Evolutionary conservation across 306 rosid genomes (phyloP).

Genomic region (Elaeagnus macrophylla): DNA sequence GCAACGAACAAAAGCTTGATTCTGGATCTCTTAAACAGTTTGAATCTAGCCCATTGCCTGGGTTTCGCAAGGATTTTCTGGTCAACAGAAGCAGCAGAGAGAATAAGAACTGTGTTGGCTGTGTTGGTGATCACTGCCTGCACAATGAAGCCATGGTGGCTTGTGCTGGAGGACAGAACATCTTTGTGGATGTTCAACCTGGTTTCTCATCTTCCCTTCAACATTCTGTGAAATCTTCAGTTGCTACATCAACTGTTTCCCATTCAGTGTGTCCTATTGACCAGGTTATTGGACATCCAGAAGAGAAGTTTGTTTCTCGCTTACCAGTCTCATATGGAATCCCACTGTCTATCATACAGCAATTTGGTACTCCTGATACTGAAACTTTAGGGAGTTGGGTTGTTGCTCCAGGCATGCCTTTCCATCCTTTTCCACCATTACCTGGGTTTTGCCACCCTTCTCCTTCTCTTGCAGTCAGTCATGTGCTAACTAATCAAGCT

Average conservation of each 20-base stretch:
- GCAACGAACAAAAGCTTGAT: conserved; percentile 38
- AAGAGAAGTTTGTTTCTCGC: conserved; percentile 60
- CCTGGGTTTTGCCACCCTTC: conserved; percentile 50
- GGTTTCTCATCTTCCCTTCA: conserved; percentile 68
- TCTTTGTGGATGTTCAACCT: conserved; percentile 74
- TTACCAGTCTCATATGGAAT: conserved; percentile 80
- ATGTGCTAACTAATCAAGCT: conserved; percentile 22
- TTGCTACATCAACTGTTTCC: conserved; percentile 26
- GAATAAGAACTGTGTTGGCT: conserved; percentile 14
- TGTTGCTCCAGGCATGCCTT: conserved; percentile 87
- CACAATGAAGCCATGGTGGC: conserved; percentile 28
- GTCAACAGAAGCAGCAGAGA: conserved; percentile 13
- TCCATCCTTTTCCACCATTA: conserved; percentile 82
- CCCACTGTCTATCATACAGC: conserved; percentile 57
- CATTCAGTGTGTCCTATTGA: conserved; percentile 22
- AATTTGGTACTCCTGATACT: conserved; percentile 49
- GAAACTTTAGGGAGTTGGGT: conserved; percentile 52
- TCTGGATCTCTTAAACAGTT: conserved; percentile 11
- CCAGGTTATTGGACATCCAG: conserved; percentile 49
- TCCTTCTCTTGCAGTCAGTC: conserved; percentile 24
- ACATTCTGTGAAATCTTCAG: conserved; percentile 20
- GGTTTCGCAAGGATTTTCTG: conserved; percentile 5
- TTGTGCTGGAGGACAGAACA: conserved; percentile 29
- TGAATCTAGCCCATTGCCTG: conserved; percentile 20
- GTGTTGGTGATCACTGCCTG: conserved; percentile 12